Base-by-base conservation (phyloP, 116 monocot species). In the Phalaenopsis hybrid region DNA sequence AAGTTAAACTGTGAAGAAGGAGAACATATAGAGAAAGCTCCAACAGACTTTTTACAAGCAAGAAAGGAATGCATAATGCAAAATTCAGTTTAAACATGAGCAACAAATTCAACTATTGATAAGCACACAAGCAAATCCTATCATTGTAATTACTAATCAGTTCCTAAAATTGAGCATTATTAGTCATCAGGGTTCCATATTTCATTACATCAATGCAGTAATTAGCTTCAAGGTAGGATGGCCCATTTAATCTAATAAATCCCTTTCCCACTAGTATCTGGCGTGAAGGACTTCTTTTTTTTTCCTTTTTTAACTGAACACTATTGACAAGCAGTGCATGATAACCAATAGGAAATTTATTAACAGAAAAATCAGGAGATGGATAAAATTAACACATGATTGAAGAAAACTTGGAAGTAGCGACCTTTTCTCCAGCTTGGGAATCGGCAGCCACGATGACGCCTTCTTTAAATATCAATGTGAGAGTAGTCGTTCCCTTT, bases 401-500 rank as follows among this genome's bases (percentile, higher is more conserved):
- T 28, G 28, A 28, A 28, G 28, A 28, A 28, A 28, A 28, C 28
- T 28, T 28, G 28, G 28, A 28, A 28, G 28, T 28, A 28, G 28
- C 28, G 28, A 28, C 28, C 28, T 28, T 28, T 28, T 28, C 28
- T 28, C 28, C 28, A 0, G 28, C 28, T 28, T 28, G 28, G 28
- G 28, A 28, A 28, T 28, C 0, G 10, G 95, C 99, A 12, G 94
- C 93, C 52, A 99, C 94, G 33, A 99, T 99, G 21, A 99, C 95
- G 1, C 99, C 95, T 67, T 95, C 89, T 79, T 92, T 92, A 85
- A 95, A 99, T 34, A 95, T 92, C 77, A 99, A 99, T 1, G 95
- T 95, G 67, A 99, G 91, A 6, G 99, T 99, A 16, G 95, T 99
- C 46, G 99, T 99, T 20, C 99, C 99, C 80, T 99, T 93, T 16